Evolutionary conservation across 345 rosid genomes (phyloP).

Genomic region (Chamaenerion angustifolium): DNA sequence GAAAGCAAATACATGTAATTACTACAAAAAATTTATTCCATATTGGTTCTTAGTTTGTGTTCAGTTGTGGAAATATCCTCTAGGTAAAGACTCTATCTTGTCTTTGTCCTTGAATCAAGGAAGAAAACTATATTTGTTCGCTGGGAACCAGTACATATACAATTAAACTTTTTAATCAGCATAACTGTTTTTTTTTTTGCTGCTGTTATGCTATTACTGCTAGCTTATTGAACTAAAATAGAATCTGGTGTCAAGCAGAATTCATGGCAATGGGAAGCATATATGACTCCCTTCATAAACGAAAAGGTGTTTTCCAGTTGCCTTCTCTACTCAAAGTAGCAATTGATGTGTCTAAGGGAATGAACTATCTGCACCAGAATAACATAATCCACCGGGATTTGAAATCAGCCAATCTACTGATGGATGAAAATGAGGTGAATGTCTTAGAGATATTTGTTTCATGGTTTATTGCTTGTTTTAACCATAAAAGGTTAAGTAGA

Average conservation of each 20-base stretch:
- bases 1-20: too few species aligned
- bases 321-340: constrained; percentile 76
- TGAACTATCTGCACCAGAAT: constrained; percentile 92
- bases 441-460: constrained; percentile 4
- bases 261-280: constrained; percentile 92
- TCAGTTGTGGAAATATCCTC: too few species aligned
- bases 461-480: background rate
- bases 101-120: too few species aligned
- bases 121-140: too few species aligned
- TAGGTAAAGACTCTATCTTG: too few species aligned
- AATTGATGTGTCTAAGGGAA: constrained; percentile 82
- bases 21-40: too few species aligned
- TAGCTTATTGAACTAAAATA: constrained; percentile 3
- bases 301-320: constrained; percentile 65
- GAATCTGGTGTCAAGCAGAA: constrained; percentile 28
- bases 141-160: too few species aligned
- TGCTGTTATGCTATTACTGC: background rate
- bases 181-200: background rate
- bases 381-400: constrained; percentile 92
- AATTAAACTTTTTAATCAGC: background rate
- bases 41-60: too few species aligned
- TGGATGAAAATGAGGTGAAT: constrained; percentile 96
- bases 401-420: constrained; percentile 91
- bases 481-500: too few species aligned
- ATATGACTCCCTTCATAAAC: constrained; percentile 79